phyloP scores from a whole-genome alignment of 2,329 filamentous ascomycete genomes.

The Hypomyces rosellus region DNA sequence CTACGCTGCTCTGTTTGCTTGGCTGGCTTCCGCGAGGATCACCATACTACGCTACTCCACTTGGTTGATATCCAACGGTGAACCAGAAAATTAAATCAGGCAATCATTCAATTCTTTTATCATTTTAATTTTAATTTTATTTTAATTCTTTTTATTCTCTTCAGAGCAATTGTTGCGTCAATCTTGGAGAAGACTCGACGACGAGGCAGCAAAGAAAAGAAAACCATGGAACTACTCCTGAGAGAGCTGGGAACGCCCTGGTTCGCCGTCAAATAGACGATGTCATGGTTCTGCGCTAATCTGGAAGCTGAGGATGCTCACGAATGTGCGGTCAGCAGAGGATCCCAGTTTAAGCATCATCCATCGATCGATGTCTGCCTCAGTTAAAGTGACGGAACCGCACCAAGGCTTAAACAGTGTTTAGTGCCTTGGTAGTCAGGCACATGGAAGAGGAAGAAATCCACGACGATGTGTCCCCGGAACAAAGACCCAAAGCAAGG shows the following conservation, averaged over 20 bases:
- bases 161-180: no score
- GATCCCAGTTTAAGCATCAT: slow-evolving; percentile 4
- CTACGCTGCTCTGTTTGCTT: no score
- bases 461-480: not conserved
- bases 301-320: slow-evolving; percentile 9
- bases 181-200: no score
- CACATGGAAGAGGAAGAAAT: not conserved
- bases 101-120: no score
- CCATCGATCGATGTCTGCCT: not conserved
- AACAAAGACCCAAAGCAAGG: no score
- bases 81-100: no score
- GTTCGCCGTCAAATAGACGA: slow-evolving; percentile 1
- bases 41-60: no score
- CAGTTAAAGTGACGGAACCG: not conserved
- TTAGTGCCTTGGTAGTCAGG: slow-evolving; percentile 11
- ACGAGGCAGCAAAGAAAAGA: not conserved
- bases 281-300: slow-evolving; percentile 8
- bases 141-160: no score
- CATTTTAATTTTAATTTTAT: no score
- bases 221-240: not conserved
- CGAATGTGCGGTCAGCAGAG: slow-evolving; percentile 12
- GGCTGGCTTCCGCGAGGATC: no score
- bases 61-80: no score
- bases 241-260: slow-evolving; percentile 1
- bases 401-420: not conserved